phyloP scores from a whole-genome alignment of 148 eudicot species.

The Chenopodium quinoa region DNA sequence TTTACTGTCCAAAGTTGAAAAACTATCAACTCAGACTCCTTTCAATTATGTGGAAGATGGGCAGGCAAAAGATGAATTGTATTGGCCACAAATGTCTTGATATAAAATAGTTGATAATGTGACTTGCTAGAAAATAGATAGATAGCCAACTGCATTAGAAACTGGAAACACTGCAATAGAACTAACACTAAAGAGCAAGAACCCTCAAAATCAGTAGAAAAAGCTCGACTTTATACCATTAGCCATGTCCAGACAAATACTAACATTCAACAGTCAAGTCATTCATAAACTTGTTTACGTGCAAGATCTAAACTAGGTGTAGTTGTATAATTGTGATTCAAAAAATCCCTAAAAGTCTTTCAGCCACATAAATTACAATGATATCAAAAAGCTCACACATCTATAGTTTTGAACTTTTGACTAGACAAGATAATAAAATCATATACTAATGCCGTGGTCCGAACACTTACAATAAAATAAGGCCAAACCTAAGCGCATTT shows the following conservation, averaged over 20 bases:
- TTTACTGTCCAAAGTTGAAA: not conserved
- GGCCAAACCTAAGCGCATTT: too few relatives aligned
- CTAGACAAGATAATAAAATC: too few relatives aligned
- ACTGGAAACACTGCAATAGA: not conserved
- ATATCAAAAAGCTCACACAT: too few relatives aligned
- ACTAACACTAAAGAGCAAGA: not conserved
- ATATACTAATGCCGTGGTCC: too few relatives aligned
- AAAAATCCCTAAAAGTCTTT: too few relatives aligned
- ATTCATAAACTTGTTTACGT: not conserved
- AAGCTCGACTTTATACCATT: not conserved
- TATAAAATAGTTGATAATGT: not conserved
- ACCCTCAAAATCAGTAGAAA: not conserved
- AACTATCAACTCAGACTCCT: not conserved
- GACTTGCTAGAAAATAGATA: not conserved
- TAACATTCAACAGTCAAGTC: not conserved
- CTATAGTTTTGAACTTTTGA: too few relatives aligned
- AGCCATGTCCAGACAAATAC: not conserved
- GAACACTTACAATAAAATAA: too few relatives aligned
- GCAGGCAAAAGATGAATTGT: not conserved
- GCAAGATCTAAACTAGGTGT: too few relatives aligned
- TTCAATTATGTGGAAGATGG: not conserved
- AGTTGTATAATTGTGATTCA: too few relatives aligned
- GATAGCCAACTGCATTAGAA: slow-evolving; percentile 2
- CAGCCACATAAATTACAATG: too few relatives aligned
- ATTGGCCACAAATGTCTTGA: not conserved